These are phyloP conservation scores for Sindora glabra DNA, from an alignment of 306 rosid genomes.

Conservation along the genomic window DNA sequence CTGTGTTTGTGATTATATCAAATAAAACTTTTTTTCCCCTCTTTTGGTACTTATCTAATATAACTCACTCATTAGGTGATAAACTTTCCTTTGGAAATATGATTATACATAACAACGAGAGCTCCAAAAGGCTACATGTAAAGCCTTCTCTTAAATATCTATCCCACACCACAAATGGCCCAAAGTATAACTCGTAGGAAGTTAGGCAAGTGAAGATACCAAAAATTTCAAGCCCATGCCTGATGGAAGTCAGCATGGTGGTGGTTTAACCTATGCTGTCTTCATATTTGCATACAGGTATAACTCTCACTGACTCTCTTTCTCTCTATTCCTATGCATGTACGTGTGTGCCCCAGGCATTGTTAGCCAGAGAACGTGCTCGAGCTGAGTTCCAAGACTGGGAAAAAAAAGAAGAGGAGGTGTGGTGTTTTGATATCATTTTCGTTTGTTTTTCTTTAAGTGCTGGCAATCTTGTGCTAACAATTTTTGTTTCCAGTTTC, in stretches of 20 bases:
- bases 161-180: background rate
- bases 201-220: background rate
- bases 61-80: too few species aligned
- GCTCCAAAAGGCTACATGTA: background rate
- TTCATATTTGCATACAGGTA: background rate
- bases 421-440: conserved; percentile 16
- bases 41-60: too few species aligned
- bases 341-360: conserved; percentile 61
- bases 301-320: too few species aligned
- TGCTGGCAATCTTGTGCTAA: background rate
- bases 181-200: background rate
- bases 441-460: conserved; percentile 1
- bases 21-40: too few species aligned
- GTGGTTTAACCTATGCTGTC: background rate
- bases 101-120: too few species aligned
- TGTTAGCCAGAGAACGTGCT: conserved; percentile 93
- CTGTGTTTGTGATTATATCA: too few species aligned
- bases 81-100: too few species aligned
- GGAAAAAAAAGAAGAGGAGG: conserved; percentile 99
- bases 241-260: background rate
- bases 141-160: background rate
- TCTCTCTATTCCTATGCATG: too few species aligned
- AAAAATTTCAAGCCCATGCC: background rate
- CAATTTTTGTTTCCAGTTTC: conserved; percentile 54
- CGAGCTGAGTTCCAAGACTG: conserved; percentile 98